These are phyloP conservation scores for Torulaspora franciscae DNA, from an alignment of 805 yeast genomes.

Conservation along the genomic window DNA sequence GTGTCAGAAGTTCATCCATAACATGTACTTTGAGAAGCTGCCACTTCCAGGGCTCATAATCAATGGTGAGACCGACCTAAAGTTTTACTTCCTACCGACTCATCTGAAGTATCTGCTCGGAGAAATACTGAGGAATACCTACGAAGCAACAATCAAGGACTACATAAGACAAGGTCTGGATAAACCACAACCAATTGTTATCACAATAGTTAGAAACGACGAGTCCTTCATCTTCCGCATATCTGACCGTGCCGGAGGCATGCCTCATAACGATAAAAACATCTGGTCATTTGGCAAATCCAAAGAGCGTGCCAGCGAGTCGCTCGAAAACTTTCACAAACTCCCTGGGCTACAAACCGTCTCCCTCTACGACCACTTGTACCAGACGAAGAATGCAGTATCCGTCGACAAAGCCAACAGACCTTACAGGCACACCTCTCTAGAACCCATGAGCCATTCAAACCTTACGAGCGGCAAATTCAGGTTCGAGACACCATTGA, in stretches of 20 bases:
- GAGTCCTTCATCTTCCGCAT: constrained; percentile 70
- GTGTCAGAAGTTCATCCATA: constrained; percentile 49
- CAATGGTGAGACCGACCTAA: constrained; percentile 64
- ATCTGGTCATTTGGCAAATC: constrained; percentile 87
- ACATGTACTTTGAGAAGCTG: constrained; percentile 47
- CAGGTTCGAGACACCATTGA: constrained; percentile 45
- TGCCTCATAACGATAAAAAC: constrained; percentile 48
- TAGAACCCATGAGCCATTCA: constrained; percentile 33
- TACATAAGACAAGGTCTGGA: constrained; percentile 36
- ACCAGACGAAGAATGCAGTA: constrained; percentile 10
- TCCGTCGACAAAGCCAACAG: constrained; percentile 10
- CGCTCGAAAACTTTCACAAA: constrained; percentile 61
- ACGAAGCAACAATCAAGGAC: constrained; percentile 68
- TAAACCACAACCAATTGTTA: constrained; percentile 67
- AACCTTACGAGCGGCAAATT: constrained; percentile 23
- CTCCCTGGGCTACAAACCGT: constrained; percentile 56
- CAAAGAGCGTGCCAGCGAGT: constrained; percentile 52
- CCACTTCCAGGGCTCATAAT: constrained; percentile 68
- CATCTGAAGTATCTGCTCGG: constrained; percentile 85
- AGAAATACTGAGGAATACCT: constrained; percentile 79
- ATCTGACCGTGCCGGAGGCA: constrained; percentile 89
- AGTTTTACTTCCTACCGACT: constrained; percentile 77
- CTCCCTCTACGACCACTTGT: constrained; percentile 31
- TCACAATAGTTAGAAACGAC: constrained; percentile 63
- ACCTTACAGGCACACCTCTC: constrained; percentile 38